phyloP scores from a whole-genome alignment of 345 rosid genomes.

The Clausena lansium region DNA sequence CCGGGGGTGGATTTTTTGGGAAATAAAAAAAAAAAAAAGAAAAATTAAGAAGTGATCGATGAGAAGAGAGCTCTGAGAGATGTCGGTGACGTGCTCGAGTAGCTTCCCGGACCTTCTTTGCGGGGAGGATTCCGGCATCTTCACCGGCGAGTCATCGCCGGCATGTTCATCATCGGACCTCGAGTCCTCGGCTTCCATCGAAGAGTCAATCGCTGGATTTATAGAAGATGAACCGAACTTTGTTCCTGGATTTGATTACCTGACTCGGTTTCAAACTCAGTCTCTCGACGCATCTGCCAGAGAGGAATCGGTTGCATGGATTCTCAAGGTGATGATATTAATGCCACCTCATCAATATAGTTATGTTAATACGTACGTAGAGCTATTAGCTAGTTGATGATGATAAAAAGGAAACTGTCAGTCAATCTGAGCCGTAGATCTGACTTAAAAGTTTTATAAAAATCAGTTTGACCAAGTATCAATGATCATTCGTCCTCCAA shows the following conservation, averaged over 20 bases:
- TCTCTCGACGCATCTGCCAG: constrained; percentile 84
- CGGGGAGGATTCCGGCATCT: constrained; percentile 65
- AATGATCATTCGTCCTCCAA: background rate
- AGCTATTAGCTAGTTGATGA: background rate
- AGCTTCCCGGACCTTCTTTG: constrained; percentile 73
- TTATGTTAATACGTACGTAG: background rate
- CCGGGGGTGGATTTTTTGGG: background rate
- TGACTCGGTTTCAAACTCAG: constrained; percentile 63
- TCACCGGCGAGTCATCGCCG: constrained; percentile 58
- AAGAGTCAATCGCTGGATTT: constrained; percentile 66
- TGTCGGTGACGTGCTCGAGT: constrained; percentile 60
- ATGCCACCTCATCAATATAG: constrained; percentile 16
- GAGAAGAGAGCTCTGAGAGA: constrained; percentile 45
- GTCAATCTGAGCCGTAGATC: constrained; percentile 11
- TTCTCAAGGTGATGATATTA: constrained; percentile 60
- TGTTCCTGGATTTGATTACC: constrained; percentile 86
- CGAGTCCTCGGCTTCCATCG: constrained; percentile 41
- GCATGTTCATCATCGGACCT: constrained; percentile 67
- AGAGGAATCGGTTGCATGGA: constrained; percentile 92
- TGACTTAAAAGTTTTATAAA: background rate
- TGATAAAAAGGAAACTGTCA: background rate
- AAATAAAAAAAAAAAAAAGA: no score
- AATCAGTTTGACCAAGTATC: background rate
- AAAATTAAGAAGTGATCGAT: constrained; percentile 12
- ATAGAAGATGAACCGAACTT: constrained; percentile 73